Percentiles rank a stretch among this genome's conserved stretches.
Evolutionary conservation across 371 early-diverging fungal genomes (phyloP).

Genomic region (Saksenaea vasiformis): DNA sequence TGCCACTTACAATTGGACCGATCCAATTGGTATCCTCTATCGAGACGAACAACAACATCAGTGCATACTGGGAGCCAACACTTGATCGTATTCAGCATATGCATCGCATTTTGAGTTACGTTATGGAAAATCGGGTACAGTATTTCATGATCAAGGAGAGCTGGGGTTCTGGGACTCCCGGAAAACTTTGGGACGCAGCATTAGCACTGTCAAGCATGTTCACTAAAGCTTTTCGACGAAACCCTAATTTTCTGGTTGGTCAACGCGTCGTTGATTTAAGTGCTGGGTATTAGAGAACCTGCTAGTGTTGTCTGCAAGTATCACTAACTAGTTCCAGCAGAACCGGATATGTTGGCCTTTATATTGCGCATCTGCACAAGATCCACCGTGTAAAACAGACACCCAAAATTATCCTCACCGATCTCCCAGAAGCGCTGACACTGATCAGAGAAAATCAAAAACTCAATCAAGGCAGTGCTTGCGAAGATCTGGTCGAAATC

Average conservation of each 20-base stretch:
- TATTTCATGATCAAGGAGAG: slow-evolving; percentile 50
- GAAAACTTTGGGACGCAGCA: slow-evolving; percentile 67
- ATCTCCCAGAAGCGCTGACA: slow-evolving; percentile 40
- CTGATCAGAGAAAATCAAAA: slow-evolving; percentile 34
- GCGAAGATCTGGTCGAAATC: slow-evolving; percentile 18
- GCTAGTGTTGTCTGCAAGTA: not conserved
- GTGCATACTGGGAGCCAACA: not conserved
- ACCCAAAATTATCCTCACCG: slow-evolving; percentile 32
- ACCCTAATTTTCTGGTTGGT: slow-evolving; percentile 28
- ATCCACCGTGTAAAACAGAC: slow-evolving; percentile 1
- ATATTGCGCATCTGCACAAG: slow-evolving; percentile 32
- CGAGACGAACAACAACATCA: not conserved
- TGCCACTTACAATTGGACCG: not conserved
- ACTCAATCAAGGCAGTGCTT: slow-evolving; percentile 21
- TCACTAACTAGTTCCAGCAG: slow-evolving; percentile 3
- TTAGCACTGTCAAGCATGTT: slow-evolving; percentile 50
- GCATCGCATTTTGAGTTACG: not conserved
- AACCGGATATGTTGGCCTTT: slow-evolving; percentile 43
- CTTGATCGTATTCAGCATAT: not conserved
- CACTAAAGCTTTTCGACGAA: slow-evolving; percentile 24
- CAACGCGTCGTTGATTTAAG: slow-evolving; percentile 49
- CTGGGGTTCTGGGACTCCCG: slow-evolving; percentile 55
- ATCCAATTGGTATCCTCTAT: not conserved
- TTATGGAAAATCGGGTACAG: not conserved
- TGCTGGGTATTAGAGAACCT: slow-evolving; percentile 36